Evolutionary conservation across 257 asterid genomes (phyloP).

Genomic region (Solanum pinnatisectum): DNA sequence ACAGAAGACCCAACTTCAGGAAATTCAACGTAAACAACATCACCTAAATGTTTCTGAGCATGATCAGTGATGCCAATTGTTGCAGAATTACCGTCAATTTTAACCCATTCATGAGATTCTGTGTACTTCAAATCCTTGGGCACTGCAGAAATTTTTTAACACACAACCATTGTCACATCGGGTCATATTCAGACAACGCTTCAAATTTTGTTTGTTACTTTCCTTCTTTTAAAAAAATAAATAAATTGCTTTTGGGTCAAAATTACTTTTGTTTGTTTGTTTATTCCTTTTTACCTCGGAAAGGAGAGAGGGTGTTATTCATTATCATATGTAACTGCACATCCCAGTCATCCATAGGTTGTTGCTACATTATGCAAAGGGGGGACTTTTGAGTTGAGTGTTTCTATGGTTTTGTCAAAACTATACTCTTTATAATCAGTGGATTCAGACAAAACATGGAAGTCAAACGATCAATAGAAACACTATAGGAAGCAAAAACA

Average conservation of each 20-base stretch:
- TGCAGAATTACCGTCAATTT: constrained; percentile 68
- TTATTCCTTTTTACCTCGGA: not conserved
- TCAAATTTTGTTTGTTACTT: not conserved
- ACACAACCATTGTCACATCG: not conserved
- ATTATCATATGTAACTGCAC: not conserved
- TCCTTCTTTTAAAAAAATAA: not conserved
- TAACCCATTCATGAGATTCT: constrained; percentile 93
- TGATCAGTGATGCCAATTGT: constrained; percentile 89
- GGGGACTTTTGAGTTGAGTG: not conserved
- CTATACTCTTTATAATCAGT: not conserved
- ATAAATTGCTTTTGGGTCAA: not conserved
- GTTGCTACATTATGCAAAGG: not conserved
- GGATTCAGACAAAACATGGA: not conserved
- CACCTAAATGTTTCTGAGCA: constrained; percentile 94
- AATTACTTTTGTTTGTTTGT: not conserved
- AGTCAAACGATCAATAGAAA: not conserved
- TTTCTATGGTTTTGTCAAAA: not conserved
- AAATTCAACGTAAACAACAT: constrained; percentile 82
- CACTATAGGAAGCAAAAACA: not conserved
- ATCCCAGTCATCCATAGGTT: not conserved
- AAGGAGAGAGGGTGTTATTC: not conserved
- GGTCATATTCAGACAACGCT: not conserved
- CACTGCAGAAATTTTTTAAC: constrained; percentile 30
- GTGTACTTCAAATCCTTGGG: constrained; percentile 80
- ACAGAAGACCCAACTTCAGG: constrained; percentile 75